Evolutionary conservation across 73 alveolate species (phyloP).

Genomic region (Paramecium primaurelia): DNA sequence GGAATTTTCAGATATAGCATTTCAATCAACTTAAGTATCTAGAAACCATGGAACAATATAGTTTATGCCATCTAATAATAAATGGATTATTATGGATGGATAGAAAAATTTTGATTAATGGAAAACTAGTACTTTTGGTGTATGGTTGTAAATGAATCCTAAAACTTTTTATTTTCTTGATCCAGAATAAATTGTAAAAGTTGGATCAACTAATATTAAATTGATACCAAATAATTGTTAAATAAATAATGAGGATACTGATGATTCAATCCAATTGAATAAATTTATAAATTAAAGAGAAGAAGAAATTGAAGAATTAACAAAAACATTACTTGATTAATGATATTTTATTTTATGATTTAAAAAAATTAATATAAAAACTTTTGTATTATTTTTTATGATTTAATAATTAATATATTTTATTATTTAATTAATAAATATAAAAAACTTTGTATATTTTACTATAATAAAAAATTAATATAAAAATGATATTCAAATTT

Average conservation of each 20-base stretch:
- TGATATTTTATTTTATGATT: too few relatives aligned
- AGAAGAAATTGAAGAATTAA: not conserved
- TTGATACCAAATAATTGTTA: not conserved
- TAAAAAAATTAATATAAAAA: too few relatives aligned
- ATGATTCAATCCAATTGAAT: not conserved
- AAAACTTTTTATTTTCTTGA: not conserved
- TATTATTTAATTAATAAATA: too few relatives aligned
- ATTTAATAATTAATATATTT: too few relatives aligned
- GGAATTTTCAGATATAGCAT: not conserved
- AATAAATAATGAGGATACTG: not conserved
- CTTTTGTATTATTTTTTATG: too few relatives aligned
- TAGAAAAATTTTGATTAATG: not conserved
- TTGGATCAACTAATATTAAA: not conserved
- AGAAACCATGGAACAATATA: not conserved
- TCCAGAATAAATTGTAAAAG: not conserved
- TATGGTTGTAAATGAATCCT: not conserved
- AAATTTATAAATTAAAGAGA: not conserved
- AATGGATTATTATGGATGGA: slow-evolving; percentile 1
- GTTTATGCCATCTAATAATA: not conserved
- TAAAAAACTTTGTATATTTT: too few relatives aligned
- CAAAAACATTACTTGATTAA: not conserved
- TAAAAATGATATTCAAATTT: not conserved
- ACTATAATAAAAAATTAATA: too few relatives aligned
- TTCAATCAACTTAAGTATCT: not conserved
- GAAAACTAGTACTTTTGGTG: not conserved